A percentile compares a stretch with the other conserved stretches of the same genome.
phyloP scores from a whole-genome alignment of 345 rosid genomes.

The Salix caprea region DNA sequence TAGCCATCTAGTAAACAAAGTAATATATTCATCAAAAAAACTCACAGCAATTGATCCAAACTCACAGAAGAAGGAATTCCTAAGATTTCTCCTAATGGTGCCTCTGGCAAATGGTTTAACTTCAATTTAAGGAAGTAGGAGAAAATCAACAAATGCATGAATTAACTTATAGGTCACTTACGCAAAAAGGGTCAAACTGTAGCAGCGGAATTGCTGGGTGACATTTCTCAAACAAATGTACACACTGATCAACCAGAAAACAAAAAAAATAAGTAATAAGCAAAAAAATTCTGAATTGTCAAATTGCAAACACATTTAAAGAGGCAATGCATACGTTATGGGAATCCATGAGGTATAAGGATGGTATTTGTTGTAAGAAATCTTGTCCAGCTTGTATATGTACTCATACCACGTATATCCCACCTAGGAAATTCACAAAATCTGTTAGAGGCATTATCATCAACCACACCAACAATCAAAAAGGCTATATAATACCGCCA shows the following conservation, averaged over 20 bases:
- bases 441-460: constrained; percentile 3
- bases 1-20: constrained; percentile 64
- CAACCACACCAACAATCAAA: neutral
- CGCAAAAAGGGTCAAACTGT: constrained; percentile 88
- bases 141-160: constrained; percentile 10
- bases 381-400: constrained; percentile 89
- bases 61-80: neutral
- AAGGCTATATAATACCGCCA: constrained; percentile 43
- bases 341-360: constrained; percentile 99
- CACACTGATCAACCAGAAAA: constrained; percentile 51
- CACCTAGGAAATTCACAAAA: constrained; percentile 42
- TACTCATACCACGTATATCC: constrained; percentile 86
- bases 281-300: neutral
- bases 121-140: neutral
- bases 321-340: constrained; percentile 60
- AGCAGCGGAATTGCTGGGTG: constrained; percentile 78
- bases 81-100: neutral
- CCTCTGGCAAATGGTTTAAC: neutral
- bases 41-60: neutral
- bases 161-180: constrained; percentile 36
- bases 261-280: constrained; percentile 3
- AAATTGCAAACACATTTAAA: constrained; percentile 6
- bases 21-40: constrained; percentile 5
- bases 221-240: constrained; percentile 87
- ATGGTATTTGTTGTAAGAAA: constrained; percentile 89